phyloP scores from a whole-genome alignment of 768 basidiomycete genomes.

The Pleurotus sapidus region DNA sequence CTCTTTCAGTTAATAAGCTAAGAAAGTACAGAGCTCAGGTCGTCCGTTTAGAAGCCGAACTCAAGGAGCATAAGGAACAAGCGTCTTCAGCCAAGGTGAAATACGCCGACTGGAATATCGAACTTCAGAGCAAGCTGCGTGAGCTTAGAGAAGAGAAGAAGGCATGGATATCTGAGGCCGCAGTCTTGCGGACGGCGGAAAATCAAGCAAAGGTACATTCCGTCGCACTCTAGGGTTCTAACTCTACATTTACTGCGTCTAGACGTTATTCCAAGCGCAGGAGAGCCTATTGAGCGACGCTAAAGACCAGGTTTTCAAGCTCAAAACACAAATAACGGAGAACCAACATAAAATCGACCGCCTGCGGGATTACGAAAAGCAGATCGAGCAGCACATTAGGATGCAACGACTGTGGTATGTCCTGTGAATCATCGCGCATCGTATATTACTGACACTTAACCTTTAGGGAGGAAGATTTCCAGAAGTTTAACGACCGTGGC shows the following conservation, averaged over 20 bases:
- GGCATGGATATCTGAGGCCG: conserved; percentile 69
- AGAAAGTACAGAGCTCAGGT: conserved; percentile 75
- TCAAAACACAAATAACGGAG: conserved; percentile 76
- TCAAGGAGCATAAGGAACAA: conserved; percentile 72
- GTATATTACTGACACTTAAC: not conserved
- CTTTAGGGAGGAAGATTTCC: conserved; percentile 71
- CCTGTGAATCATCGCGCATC: not conserved
- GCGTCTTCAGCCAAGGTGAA: conserved; percentile 72
- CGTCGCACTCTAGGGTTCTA: not conserved
- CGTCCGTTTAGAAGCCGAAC: conserved; percentile 59
- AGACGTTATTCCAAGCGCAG: conserved; percentile 73
- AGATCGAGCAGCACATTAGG: conserved; percentile 78
- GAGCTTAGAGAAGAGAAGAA: conserved; percentile 80
- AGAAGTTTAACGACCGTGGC: conserved; percentile 62
- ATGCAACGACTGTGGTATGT: conserved; percentile 78
- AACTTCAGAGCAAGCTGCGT: conserved; percentile 74
- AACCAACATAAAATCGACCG: conserved; percentile 79
- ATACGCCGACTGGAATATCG: conserved; percentile 80
- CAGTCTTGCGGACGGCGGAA: conserved; percentile 63
- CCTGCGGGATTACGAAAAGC: conserved; percentile 81
- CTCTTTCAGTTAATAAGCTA: conserved; percentile 70
- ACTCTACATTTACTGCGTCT: not conserved
- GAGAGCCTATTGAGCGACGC: conserved; percentile 68
- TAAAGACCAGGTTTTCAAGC: conserved; percentile 60
- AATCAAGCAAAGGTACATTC: conserved; percentile 61